Conservation (phyloP, 805 yeast genomes). For the Candida silvicultrix region DNA sequence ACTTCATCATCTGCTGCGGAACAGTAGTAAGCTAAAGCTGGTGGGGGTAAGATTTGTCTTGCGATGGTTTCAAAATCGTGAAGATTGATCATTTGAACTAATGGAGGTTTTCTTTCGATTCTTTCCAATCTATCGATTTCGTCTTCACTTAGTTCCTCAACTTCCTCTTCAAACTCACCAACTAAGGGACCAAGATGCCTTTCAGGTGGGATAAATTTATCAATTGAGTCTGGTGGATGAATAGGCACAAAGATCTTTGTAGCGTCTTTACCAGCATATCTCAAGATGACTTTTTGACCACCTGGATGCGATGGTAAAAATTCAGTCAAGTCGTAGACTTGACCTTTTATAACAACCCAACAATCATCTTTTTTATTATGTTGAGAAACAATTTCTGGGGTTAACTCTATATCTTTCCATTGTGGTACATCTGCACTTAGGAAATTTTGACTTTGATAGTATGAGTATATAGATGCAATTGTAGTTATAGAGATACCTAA, state of each 20-base stretch:
- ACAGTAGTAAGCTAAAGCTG: constrained; percentile 91
- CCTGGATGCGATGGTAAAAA: constrained; percentile 81
- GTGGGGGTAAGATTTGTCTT: constrained; percentile 62
- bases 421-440: neutral
- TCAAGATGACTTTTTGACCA: constrained; percentile 65
- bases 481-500: neutral
- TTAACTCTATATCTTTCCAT: constrained; percentile 5
- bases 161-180: constrained; percentile 30
- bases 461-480: neutral
- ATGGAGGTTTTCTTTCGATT: constrained; percentile 54
- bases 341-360: constrained; percentile 80
- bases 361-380: constrained; percentile 46
- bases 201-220: constrained; percentile 48
- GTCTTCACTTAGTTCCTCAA: constrained; percentile 24
- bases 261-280: constrained; percentile 81
- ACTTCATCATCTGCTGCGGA: constrained; percentile 93
- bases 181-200: constrained; percentile 56
- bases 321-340: constrained; percentile 70
- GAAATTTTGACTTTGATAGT: neutral
- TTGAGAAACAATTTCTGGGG: constrained; percentile 22
- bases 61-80: constrained; percentile 89
- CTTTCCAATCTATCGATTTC: constrained; percentile 37
- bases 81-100: constrained; percentile 65
- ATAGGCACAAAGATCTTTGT: constrained; percentile 81
- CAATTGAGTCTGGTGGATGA: constrained; percentile 85